These are phyloP conservation scores for Fusarium chaquense DNA, from an alignment of 2,329 filamentous ascomycete species.

Conservation along the genomic window DNA sequence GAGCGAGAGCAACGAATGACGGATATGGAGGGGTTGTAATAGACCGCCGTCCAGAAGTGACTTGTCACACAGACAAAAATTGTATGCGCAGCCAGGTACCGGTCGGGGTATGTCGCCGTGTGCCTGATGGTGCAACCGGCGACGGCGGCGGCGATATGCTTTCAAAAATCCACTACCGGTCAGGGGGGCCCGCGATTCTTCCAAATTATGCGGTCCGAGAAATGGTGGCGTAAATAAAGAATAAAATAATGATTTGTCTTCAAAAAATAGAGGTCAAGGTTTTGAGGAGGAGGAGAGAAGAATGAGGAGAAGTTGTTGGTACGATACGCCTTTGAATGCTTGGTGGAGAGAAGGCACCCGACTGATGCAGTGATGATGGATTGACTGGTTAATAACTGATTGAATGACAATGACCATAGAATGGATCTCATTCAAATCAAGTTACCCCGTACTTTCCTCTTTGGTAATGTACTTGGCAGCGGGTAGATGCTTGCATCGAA, in stretches of 20 bases:
- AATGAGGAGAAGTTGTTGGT: not conserved
- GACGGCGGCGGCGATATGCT: constrained; percentile 14
- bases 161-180: constrained; percentile 15
- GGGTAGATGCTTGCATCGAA: constrained; percentile 41
- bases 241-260: not conserved
- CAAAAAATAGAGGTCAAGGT: constrained; percentile 9
- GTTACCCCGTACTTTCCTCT: constrained; percentile 31
- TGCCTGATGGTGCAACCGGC: constrained; percentile 35
- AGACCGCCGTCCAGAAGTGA: constrained; percentile 18
- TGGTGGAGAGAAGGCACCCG: constrained; percentile 23
- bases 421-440: not conserved
- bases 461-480: constrained; percentile 8
- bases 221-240: constrained; percentile 16
- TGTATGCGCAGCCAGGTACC: constrained; percentile 34
- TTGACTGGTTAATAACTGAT: constrained; percentile 11
- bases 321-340: constrained; percentile 5
- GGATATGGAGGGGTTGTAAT: constrained; percentile 19
- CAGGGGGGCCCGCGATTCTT: not conserved
- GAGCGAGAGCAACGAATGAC: constrained; percentile 23
- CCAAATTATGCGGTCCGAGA: not conserved
- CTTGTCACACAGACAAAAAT: constrained; percentile 16
- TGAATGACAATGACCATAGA: not conserved
- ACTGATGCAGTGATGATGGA: not conserved
- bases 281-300: constrained; percentile 2
- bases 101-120: constrained; percentile 25